These are phyloP conservation scores for Coemansia erecta DNA, from an alignment of 192 early-diverging fungal species.

Conservation along the genomic window DNA sequence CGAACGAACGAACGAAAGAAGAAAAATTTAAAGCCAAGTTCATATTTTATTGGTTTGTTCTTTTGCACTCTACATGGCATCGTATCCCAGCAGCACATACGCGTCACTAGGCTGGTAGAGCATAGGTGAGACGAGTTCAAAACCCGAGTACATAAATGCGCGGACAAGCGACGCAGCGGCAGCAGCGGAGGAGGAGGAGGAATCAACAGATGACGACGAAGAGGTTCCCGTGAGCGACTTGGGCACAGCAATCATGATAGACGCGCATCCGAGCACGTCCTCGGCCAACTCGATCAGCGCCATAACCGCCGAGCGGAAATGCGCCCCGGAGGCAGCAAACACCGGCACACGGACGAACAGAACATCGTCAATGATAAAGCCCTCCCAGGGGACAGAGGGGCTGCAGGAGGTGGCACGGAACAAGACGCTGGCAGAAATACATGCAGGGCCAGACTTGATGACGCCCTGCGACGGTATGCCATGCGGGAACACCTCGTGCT, in stretches of 20 bases:
- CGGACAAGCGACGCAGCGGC: constrained; percentile 54
- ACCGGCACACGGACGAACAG: constrained; percentile 30
- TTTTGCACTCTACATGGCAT: constrained; percentile 42
- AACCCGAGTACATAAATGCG: constrained; percentile 67
- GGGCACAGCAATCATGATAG: constrained; percentile 41
- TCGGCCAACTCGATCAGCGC: constrained; percentile 56
- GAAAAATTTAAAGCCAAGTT: too few relatives aligned
- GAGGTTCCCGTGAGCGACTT: constrained; percentile 6
- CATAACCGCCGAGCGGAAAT: constrained; percentile 41
- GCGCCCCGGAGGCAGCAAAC: constrained; percentile 27
- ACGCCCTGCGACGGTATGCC: constrained; percentile 49
- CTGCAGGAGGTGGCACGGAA: constrained; percentile 18
- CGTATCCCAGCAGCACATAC: constrained; percentile 60
- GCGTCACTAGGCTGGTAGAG: constrained; percentile 57
- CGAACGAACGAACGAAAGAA: too few relatives aligned
- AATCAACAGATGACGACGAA: neutral
- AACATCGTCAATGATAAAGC: constrained; percentile 38
- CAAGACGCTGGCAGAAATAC: constrained; percentile 22
- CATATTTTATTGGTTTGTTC: neutral
- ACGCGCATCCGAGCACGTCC: constrained; percentile 35
- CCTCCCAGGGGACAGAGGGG: constrained; percentile 28
- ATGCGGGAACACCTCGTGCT: constrained; percentile 37
- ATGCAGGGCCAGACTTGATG: constrained; percentile 23
- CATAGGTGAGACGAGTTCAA: constrained; percentile 58
- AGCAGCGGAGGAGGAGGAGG: too few relatives aligned